phyloP scores from a whole-genome alignment of 306 rosid species.

The Malus sylvestris region DNA sequence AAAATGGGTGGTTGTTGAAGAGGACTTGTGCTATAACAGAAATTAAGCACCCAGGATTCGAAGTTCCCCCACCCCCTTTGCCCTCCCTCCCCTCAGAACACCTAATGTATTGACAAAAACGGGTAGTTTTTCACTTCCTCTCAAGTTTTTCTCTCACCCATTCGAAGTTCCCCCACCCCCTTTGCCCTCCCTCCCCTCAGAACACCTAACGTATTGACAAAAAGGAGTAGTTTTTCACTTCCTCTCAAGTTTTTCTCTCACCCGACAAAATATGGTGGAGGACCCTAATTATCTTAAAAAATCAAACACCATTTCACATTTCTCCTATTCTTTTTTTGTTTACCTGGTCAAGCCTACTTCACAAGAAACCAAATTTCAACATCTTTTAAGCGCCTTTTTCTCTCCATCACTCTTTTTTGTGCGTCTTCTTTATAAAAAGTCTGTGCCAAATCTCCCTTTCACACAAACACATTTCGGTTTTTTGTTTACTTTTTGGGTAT shows the following conservation, averaged over 20 bases:
- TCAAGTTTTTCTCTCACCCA: constrained; percentile 3
- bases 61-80: no score
- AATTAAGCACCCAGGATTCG: no score
- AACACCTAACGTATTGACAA: no score
- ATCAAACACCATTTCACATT: constrained; percentile 28
- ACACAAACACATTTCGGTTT: not conserved
- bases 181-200: no score
- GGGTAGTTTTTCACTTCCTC: not conserved
- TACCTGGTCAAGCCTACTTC: constrained; percentile 44
- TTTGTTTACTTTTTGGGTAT: not conserved
- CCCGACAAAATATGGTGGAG: constrained; percentile 66
- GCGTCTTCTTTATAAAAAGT: constrained; percentile 13
- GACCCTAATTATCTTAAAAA: constrained; percentile 31
- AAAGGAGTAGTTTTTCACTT: not conserved
- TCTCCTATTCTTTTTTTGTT: constrained; percentile 15
- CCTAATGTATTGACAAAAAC: no score
- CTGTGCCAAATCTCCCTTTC: not conserved
- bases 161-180: no score
- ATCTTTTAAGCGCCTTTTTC: not conserved
- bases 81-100: no score
- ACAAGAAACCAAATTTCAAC: constrained; percentile 26
- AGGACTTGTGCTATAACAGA: no score
- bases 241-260: constrained; percentile 1
- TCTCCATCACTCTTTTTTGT: constrained; percentile 10
- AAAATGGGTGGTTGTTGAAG: not conserved